Percentiles rank a stretch among this genome's conserved stretches.
Evolutionary conservation across 2,329 filamentous ascomycete genomes (phyloP).

Genomic region (Fusarium robinianum): DNA sequence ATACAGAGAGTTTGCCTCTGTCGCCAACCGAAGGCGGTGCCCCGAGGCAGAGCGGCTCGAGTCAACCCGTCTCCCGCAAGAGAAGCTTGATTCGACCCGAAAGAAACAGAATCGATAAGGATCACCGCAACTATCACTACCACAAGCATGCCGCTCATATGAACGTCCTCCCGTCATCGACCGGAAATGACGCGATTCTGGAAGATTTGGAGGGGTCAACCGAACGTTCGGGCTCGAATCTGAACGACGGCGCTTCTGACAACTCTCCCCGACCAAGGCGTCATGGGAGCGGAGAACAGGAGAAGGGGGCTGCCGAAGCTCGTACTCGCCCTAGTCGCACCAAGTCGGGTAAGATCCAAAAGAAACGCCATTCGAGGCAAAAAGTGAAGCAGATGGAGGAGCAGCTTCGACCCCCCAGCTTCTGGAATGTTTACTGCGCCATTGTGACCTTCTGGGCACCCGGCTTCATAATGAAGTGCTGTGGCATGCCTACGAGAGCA

Average conservation of each 20-base stretch:
- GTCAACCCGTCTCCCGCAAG: slow-evolving; percentile 65
- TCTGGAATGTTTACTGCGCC: slow-evolving; percentile 96
- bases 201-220: slow-evolving; percentile 75
- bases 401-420: slow-evolving; percentile 75
- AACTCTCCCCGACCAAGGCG: slow-evolving; percentile 48
- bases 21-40: slow-evolving; percentile 49
- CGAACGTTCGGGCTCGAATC: slow-evolving; percentile 54
- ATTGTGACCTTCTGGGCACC: slow-evolving; percentile 95
- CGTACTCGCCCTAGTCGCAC: slow-evolving; percentile 46
- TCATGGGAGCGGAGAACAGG: slow-evolving; percentile 39
- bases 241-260: slow-evolving; percentile 53
- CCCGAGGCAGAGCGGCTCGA: slow-evolving; percentile 35
- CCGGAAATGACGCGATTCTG: slow-evolving; percentile 85
- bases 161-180: slow-evolving; percentile 86
- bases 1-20: slow-evolving; percentile 60
- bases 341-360: slow-evolving; percentile 67
- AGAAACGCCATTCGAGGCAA: slow-evolving; percentile 55
- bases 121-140: slow-evolving; percentile 96
- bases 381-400: slow-evolving; percentile 61
- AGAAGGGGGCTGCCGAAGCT: slow-evolving; percentile 39
- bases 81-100: slow-evolving; percentile 89
- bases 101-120: slow-evolving; percentile 78
- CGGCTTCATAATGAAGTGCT: slow-evolving; percentile 80
- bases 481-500: slow-evolving; percentile 81
- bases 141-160: slow-evolving; percentile 93